Conservation (phyloP, 495 filamentous ascomycete species). For the Penicillium steckii region DNA sequence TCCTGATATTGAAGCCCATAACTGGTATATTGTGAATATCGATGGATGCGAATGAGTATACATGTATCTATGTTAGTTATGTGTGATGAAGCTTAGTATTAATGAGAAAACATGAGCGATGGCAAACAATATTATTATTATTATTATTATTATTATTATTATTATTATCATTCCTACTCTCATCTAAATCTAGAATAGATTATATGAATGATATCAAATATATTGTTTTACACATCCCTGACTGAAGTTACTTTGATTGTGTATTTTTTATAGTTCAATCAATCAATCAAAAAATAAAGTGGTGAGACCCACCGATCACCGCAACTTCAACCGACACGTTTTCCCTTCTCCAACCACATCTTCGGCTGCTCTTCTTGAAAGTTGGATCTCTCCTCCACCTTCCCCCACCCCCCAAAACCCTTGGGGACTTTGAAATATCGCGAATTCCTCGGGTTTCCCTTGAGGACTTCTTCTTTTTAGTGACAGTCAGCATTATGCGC, state of each 20-base stretch:
- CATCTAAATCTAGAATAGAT: too few relatives aligned
- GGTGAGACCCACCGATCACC: not conserved
- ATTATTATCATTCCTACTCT: too few relatives aligned
- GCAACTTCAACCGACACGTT: not conserved
- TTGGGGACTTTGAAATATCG: not conserved
- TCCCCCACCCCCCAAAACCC: not conserved
- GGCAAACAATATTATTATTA: not conserved
- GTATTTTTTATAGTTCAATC: not conserved
- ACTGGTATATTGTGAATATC: constrained; percentile 25
- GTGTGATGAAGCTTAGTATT: not conserved
- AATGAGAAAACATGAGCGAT: too few relatives aligned
- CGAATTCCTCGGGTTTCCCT: not conserved
- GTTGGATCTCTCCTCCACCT: not conserved
- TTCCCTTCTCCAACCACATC: not conserved
- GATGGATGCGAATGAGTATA: constrained; percentile 15
- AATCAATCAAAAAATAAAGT: too few relatives aligned
- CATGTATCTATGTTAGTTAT: not conserved
- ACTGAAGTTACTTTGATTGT: too few relatives aligned
- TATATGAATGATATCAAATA: too few relatives aligned
- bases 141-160: too few relatives aligned
- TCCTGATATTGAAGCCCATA: constrained; percentile 10
- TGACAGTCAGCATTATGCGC: constrained; percentile 1
- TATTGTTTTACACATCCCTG: too few relatives aligned
- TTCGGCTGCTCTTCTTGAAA: too few relatives aligned
- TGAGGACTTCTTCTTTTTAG: not conserved